phyloP scores from a whole-genome alignment of 768 basidiomycete species.

The Boletus tylopilopsis region DNA sequence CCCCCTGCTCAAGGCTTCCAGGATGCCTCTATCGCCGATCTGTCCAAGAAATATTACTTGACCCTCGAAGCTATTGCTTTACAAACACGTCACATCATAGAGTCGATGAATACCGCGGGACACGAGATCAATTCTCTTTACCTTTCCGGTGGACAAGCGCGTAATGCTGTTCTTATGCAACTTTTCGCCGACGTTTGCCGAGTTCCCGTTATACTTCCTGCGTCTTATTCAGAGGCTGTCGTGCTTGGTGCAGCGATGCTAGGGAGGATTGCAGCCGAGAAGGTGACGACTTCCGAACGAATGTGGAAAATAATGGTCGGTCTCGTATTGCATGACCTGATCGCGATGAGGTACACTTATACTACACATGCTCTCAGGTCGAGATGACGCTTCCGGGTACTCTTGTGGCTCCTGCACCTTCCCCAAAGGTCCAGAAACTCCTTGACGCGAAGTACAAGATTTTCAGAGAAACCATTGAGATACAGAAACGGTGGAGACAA shows the following conservation, averaged over 20 bases:
- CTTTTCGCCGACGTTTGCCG: conserved; percentile 83
- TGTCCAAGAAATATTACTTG: conserved; percentile 87
- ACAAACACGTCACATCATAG: conserved; percentile 92
- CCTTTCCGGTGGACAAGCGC: conserved; percentile 92
- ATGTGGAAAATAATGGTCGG: conserved; percentile 92
- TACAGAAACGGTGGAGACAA: conserved; percentile 83
- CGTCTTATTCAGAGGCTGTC: conserved; percentile 73
- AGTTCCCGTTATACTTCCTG: conserved; percentile 81
- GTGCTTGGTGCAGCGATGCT: conserved; percentile 94
- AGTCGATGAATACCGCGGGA: conserved; percentile 82
- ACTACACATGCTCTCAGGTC: conserved; percentile 42
- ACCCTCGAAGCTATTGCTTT: conserved; percentile 92
- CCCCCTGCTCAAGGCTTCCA: conserved; percentile 22
- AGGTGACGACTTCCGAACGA: conserved; percentile 49
- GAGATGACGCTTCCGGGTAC: conserved; percentile 90
- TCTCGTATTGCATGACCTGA: neutral
- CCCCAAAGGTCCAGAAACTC: conserved; percentile 62
- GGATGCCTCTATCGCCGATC: conserved; percentile 72
- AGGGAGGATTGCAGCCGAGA: conserved; percentile 78
- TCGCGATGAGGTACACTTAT: neutral
- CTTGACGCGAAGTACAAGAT: conserved; percentile 92
- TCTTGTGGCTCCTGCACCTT: conserved; percentile 61
- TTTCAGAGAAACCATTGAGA: conserved; percentile 83
- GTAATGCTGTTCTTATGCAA: conserved; percentile 84
- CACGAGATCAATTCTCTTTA: conserved; percentile 82